A percentile compares a stretch with the other conserved stretches of the same genome.
Conservation (phyloP, 2,329 filamentous ascomycete genomes). For the Phaeophleospora eucalypticola region DNA sequence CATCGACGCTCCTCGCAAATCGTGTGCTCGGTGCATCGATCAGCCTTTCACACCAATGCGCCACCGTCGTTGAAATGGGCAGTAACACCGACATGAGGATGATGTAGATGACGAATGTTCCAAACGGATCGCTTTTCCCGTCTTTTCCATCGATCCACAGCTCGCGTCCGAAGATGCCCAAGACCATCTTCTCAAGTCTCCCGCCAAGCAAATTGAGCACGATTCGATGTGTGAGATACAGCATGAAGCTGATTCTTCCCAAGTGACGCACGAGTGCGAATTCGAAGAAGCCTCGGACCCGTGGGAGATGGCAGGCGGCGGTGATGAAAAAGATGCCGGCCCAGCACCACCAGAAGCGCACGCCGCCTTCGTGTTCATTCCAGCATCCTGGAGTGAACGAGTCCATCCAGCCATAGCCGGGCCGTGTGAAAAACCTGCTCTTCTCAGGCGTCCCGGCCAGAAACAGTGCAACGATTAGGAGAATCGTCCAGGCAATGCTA, state of each 20-base stretch:
- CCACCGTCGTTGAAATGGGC: slow-evolving; percentile 11
- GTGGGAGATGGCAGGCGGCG: slow-evolving; percentile 12
- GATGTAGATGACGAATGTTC: slow-evolving; percentile 9
- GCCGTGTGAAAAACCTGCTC: slow-evolving; percentile 7
- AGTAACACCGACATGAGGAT: slow-evolving; percentile 3
- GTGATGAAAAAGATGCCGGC: slow-evolving; percentile 19
- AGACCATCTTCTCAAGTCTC: not conserved
- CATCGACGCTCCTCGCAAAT: slow-evolving; percentile 13
- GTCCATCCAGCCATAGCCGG: slow-evolving; percentile 15
- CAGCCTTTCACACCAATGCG: slow-evolving; percentile 12
- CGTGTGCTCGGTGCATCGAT: slow-evolving; percentile 14
- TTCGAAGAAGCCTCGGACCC: slow-evolving; percentile 12
- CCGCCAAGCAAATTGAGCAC: slow-evolving; percentile 10
- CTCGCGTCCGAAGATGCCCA: slow-evolving; percentile 4
- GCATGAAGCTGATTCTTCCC: slow-evolving; percentile 21
- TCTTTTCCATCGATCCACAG: slow-evolving; percentile 8
- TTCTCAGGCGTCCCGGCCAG: slow-evolving; percentile 10
- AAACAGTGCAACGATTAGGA: slow-evolving; percentile 10
- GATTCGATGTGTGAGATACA: slow-evolving; percentile 21
- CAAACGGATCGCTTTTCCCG: not conserved
- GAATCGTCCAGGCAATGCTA: slow-evolving; percentile 2
- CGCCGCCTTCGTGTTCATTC: slow-evolving; percentile 10
- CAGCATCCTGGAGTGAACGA: slow-evolving; percentile 6
- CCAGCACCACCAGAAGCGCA: slow-evolving; percentile 18
- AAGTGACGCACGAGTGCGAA: slow-evolving; percentile 13